Evolutionary conservation across 176 grass and related monocot species (phyloP).

Genomic region (Ensete glaucum): DNA sequence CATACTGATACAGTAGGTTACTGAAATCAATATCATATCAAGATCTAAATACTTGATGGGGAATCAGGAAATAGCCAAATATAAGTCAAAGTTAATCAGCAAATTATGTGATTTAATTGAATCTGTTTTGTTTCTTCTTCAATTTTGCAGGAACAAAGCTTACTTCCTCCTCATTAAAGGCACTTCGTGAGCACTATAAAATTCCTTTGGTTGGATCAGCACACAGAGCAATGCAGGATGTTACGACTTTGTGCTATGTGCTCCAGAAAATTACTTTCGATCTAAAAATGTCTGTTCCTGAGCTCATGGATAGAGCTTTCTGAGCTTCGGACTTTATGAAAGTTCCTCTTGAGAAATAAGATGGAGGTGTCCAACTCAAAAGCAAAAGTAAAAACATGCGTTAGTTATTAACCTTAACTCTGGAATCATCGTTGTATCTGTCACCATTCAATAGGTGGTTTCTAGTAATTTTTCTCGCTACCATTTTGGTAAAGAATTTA

Average conservation of each 20-base stretch:
- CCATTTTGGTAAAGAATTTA: too few relatives aligned
- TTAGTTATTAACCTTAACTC: too few relatives aligned
- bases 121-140: neutral
- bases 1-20: too few relatives aligned
- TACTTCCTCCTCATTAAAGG: slow-evolving; percentile 7
- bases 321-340: slow-evolving; percentile 27
- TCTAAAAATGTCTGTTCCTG: slow-evolving; percentile 41
- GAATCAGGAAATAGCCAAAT: too few relatives aligned
- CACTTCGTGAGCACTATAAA: slow-evolving; percentile 34
- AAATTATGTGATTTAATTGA: too few relatives aligned
- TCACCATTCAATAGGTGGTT: too few relatives aligned
- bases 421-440: too few relatives aligned
- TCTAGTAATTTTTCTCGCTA: too few relatives aligned
- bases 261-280: slow-evolving; percentile 42
- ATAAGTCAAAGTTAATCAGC: too few relatives aligned
- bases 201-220: slow-evolving; percentile 23
- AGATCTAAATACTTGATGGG: too few relatives aligned
- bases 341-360: slow-evolving; percentile 6
- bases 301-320: slow-evolving; percentile 33
- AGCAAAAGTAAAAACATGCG: too few relatives aligned
- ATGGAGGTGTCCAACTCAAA: neutral
- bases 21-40: too few relatives aligned
- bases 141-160: slow-evolving; percentile 40
- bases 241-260: slow-evolving; percentile 37
- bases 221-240: slow-evolving; percentile 80